These are phyloP conservation scores for Talaromyces sp. DNA, from an alignment of 2,329 filamentous ascomycete genomes.

Conservation along the genomic window DNA sequence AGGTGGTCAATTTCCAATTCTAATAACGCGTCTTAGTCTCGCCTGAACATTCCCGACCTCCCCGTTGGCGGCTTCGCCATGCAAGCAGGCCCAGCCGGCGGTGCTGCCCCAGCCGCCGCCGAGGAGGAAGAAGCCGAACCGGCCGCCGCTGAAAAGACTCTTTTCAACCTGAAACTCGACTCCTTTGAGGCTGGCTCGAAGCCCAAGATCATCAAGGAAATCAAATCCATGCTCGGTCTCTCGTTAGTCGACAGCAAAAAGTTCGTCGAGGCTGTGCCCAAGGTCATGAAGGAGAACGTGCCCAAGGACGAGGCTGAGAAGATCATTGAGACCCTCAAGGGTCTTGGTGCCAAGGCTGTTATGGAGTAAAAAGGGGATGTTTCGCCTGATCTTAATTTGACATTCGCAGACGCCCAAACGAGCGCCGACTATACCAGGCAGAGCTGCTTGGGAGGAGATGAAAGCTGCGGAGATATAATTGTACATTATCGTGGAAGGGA, in stretches of 20 bases:
- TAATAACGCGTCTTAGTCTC: conserved; percentile 54
- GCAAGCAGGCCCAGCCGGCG: conserved; percentile 52
- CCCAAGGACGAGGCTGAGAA: conserved; percentile 99
- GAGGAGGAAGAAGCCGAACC: conserved; percentile 86
- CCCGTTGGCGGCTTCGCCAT: conserved; percentile 87
- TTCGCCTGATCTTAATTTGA: not conserved
- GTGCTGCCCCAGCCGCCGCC: conserved; percentile 54
- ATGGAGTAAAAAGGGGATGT: conserved; percentile 66
- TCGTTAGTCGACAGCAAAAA: conserved; percentile 99
- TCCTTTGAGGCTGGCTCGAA: conserved; percentile 84
- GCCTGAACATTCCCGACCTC: conserved; percentile 96
- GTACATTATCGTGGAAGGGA: conserved; percentile 14
- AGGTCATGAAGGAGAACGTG: conserved; percentile 98
- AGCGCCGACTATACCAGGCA: not conserved
- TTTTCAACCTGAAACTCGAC: conserved; percentile 93
- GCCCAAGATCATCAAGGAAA: conserved; percentile 99
- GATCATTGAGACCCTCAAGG: conserved; percentile 93
- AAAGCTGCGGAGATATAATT: not conserved
- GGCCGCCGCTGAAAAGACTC: conserved; percentile 84
- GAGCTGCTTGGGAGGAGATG: not conserved
- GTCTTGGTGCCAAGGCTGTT: conserved; percentile 75
- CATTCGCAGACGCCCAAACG: not conserved
- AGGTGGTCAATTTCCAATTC: not conserved
- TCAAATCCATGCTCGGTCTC: conserved; percentile 92
- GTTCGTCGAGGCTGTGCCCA: conserved; percentile 96